Base-by-base conservation (phyloP, 108 stramenopile species). In the Hondaea fermentalgiana region DNA sequence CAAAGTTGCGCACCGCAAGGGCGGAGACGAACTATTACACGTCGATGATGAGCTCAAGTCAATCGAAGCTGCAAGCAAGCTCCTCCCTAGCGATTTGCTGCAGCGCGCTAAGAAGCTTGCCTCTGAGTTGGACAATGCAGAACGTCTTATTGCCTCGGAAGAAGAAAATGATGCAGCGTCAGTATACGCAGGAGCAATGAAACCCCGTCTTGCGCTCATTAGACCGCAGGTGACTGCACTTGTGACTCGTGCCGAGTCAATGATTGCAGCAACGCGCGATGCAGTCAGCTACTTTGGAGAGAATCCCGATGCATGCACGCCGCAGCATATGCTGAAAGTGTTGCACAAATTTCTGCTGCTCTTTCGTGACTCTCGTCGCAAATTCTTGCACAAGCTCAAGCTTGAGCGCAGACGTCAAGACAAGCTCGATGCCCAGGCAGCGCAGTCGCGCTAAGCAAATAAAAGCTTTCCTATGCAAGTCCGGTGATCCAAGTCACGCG, bases 1-100 rank as follows among this genome's bases (percentile, higher is more conserved):
- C 76, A 91, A 69, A 44, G 87, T 93, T 5, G 90, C 90, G 51
- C 29, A 60, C 29, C 90, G 92, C 42, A 92, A 91, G 58, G 92
- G 51, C 25, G 76, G 76, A 6, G 76, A 83, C 28, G 76, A 83
- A 12, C 28, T 83, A 12, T 28, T 53, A 17, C 45, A 53, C 12
- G 19, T 35, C 51, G 76, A 83, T 12, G 76, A 83, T 12, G 76
- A 83, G 3, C 76, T 83, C 51, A 53, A 47, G 3, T 47, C 45
- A 6, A 53, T 83, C 4, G 76, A 83, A 35, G 76, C 76, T 8
- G 76, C 76, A 12, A 83, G 76, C 51, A 83, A 53, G 49, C 49
- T 83, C 43, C 76, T 21, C 28, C 76, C 76, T 0, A 23, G 51
- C 45, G 76, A 83, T 17, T 17, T 83, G 8, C 49, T 45, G 42